Evolutionary conservation across 495 filamentous ascomycete genomes (phyloP), one percentile per base, ranked within the genome.

Genomic region (Penicillium crystallinum): DNA sequence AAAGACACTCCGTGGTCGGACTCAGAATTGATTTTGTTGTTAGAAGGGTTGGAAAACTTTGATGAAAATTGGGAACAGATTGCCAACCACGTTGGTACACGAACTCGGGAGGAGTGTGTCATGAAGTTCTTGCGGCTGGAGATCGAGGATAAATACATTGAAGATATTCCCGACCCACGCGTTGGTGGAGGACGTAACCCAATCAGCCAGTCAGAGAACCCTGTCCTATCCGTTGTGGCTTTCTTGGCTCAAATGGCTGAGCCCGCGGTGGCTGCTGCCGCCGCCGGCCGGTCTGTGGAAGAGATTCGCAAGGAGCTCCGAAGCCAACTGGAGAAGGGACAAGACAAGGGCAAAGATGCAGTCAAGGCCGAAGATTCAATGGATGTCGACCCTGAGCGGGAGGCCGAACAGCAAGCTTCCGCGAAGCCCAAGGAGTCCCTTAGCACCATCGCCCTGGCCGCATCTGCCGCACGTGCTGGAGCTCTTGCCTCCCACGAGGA

Each of bases 51-150:
- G 47, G 93, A 98, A 75, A 77, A 85, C 56, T 91, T 87, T 57
- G 91, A 97, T 56, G 95, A 98, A 27, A 86, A 97, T 70, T 98
- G 93, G 93, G 87, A 89, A 46, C 81, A 87, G 57, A 90, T 98
- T 51, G 82, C 93, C 1, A 90, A 90, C 52, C 87, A 96, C 59
- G 93, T 98, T 23, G 88, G 88, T 29, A 91, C 89, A 2, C 81
- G 91, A 38, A 96, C 90, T n/a, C 79, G 89, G 33, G 93, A 98
- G 71, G 90, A 98, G 72, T 98, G 93, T 68, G 90, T 97, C 22
- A 75, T 96, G 60, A 91, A 96, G 64, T 98, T 98, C 76, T 72
- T 98, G 55, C 89, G 95, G 62, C 72, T 92, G 22, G 90, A 91
- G 46, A 93, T 95, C 52, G 89, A 92, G 63, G 90, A 92, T 68